A percentile compares a stretch with the other conserved stretches of the same genome.
These are phyloP conservation scores for Fraxinus sp. DNA, from an alignment of 305 asterid genomes.

Conservation along the genomic window DNA sequence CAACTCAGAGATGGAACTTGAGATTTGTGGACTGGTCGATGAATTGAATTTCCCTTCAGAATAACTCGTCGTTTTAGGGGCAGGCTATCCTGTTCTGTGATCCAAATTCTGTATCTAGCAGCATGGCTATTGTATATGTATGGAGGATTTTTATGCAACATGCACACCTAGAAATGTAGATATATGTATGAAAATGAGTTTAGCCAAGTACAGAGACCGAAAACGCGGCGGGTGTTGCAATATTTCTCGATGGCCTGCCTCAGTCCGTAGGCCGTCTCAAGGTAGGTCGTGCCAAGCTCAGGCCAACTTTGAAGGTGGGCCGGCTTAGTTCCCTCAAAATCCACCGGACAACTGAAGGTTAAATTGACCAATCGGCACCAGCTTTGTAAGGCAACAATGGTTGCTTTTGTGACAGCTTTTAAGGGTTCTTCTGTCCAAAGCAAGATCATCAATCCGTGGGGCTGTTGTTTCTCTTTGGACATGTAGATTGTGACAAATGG, in stretches of 20 bases:
- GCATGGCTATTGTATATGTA: neutral
- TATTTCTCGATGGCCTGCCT: neutral
- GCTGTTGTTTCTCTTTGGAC: neutral
- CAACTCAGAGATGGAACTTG: constrained; percentile 19
- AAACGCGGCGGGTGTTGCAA: neutral
- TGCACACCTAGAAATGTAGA: neutral
- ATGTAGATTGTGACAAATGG: neutral
- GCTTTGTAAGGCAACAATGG: neutral
- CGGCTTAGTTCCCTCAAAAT: neutral
- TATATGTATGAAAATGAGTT: neutral
- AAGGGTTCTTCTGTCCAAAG: neutral
- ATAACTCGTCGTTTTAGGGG: constrained; percentile 3
- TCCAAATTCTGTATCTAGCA: neutral
- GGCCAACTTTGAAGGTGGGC: neutral
- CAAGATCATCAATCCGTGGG: neutral
- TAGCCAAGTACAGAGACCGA: neutral
- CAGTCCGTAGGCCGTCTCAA: neutral
- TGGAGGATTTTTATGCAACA: neutral
- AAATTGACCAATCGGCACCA: neutral
- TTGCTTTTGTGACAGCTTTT: neutral
- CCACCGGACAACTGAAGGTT: neutral
- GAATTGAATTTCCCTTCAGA: constrained; percentile 35
- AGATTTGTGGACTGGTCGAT: constrained; percentile 28
- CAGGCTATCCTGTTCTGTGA: neutral
- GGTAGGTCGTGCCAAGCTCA: neutral